Percentiles rank a stretch among this genome's conserved stretches.
Conservation (phyloP, 148 eudicot genomes). For the Polygonum maritimum region DNA sequence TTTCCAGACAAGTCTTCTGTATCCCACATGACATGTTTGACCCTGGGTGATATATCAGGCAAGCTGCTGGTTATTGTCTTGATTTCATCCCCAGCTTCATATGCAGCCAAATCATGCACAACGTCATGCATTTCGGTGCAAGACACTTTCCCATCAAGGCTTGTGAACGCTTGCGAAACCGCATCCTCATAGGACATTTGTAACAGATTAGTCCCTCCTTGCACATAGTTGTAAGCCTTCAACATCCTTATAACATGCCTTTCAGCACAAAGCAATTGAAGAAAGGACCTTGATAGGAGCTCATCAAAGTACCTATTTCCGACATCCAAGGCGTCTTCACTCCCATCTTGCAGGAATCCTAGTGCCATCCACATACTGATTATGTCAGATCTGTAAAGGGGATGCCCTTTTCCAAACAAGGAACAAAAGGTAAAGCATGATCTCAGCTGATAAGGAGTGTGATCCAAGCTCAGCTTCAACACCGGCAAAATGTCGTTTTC, state of each 20-base stretch:
- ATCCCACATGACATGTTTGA: background rate
- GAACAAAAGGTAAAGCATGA: slow-evolving; percentile 19
- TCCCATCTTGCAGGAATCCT: background rate
- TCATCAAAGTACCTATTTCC: slow-evolving; percentile 16
- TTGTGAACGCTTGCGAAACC: background rate
- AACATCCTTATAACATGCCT: background rate
- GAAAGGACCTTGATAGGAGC: slow-evolving; percentile 18
- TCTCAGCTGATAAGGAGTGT: slow-evolving; percentile 13
- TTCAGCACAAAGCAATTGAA: slow-evolving; percentile 6
- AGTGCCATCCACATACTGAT: slow-evolving; percentile 22
- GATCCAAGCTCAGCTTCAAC: slow-evolving; percentile 17
- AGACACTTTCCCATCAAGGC: background rate
- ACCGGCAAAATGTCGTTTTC: slow-evolving; percentile 11
- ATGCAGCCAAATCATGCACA: slow-evolving; percentile 4
- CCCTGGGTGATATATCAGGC: background rate
- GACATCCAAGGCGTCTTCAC: slow-evolving; percentile 2
- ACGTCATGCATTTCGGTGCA: slow-evolving; percentile 11
- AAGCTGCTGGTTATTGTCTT: background rate
- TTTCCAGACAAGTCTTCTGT: background rate
- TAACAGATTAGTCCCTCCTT: background rate
- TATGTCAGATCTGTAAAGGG: background rate
- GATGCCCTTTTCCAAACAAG: slow-evolving; percentile 14
- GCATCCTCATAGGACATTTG: background rate
- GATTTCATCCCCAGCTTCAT: background rate
- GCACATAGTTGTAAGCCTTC: background rate